A percentile compares a stretch with the other conserved stretches of the same genome.
These are phyloP conservation scores for Collybia nuda DNA, from an alignment of 768 basidiomycete species.

Conservation along the genomic window DNA sequence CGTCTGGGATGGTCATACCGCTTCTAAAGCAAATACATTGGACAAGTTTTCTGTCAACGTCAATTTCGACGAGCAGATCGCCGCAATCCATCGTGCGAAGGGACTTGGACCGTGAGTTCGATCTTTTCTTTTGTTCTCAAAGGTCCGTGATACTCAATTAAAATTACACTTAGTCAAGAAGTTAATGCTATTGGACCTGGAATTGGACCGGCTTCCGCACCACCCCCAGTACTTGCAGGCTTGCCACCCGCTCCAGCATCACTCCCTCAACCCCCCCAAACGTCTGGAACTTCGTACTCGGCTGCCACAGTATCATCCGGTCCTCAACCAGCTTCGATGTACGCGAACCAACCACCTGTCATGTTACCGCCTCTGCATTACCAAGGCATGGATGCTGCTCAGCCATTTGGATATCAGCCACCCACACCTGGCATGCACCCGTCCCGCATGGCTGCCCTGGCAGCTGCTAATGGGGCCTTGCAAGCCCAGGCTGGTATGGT, in stretches of 20 bases:
- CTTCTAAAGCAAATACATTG: conserved; percentile 86
- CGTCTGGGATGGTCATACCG: conserved; percentile 98
- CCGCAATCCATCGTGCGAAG: conserved; percentile 91
- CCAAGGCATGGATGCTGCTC: conserved; percentile 73
- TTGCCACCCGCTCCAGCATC: conserved; percentile 77
- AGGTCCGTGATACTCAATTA: conserved; percentile 10
- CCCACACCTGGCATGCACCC: conserved; percentile 69
- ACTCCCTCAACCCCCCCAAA: conserved; percentile 58
- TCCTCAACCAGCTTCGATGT: conserved; percentile 84
- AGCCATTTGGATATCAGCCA: conserved; percentile 80
- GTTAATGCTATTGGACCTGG: conserved; percentile 82
- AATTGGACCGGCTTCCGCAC: conserved; percentile 79
- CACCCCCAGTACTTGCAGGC: conserved; percentile 54
- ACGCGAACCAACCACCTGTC: conserved; percentile 59
- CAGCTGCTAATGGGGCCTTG: conserved; percentile 47
- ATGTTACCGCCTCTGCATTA: conserved; percentile 87
- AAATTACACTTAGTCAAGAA: conserved; percentile 53
- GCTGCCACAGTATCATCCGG: conserved; percentile 90
- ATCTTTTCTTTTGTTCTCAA: conserved; percentile 5
- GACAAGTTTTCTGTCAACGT: conserved; percentile 93
- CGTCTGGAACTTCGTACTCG: conserved; percentile 53
- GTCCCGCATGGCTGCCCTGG: conserved; percentile 61
- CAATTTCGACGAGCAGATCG: conserved; percentile 98
- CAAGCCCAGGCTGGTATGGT: conserved; percentile 69
- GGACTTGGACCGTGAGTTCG: conserved; percentile 80